Percentiles rank a stretch among this genome's conserved stretches.
Evolutionary conservation across 2,329 filamentous ascomycete species (phyloP).

Genomic region (Colletotrichum sp.): DNA sequence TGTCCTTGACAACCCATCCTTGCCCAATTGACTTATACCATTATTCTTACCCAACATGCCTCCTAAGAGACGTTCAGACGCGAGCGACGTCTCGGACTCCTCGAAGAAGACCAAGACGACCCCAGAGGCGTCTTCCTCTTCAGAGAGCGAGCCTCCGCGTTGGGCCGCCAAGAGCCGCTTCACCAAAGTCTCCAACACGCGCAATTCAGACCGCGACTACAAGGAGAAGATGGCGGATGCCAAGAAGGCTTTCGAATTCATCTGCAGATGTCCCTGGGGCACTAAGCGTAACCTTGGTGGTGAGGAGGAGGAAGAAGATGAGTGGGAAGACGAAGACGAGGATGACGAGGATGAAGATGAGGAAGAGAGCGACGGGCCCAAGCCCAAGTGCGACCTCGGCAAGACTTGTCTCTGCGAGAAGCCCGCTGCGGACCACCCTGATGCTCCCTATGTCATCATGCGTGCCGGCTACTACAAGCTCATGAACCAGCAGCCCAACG

Average conservation of each 20-base stretch:
- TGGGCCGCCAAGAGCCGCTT: conserved; percentile 29
- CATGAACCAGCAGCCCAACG: conserved; percentile 1
- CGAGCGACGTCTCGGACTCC: background rate
- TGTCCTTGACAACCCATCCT: background rate
- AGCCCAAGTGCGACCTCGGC: conserved; percentile 23
- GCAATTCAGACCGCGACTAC: conserved; percentile 35
- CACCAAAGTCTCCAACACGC: conserved; percentile 36
- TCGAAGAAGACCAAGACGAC: background rate
- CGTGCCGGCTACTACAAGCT: conserved; percentile 8
- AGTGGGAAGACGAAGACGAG: conserved; percentile 15
- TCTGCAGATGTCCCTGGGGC: conserved; percentile 29
- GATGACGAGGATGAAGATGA: conserved; percentile 21
- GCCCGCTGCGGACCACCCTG: conserved; percentile 21
- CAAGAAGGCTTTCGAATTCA: conserved; percentile 29
- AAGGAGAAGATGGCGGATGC: conserved; percentile 27
- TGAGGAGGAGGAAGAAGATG: conserved; percentile 22
- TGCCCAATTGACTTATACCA: background rate
- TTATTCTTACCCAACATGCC: background rate
- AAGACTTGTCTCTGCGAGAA: conserved; percentile 19
- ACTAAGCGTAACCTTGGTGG: conserved; percentile 19
- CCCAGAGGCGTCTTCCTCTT: background rate
- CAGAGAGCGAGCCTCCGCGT: background rate
- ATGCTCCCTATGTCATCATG: conserved; percentile 17
- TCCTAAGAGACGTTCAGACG: background rate
- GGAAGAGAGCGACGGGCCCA: background rate